Base-by-base conservation (phyloP, 2,329 filamentous ascomycete genomes). In the Trichoderma simmonsii region DNA sequence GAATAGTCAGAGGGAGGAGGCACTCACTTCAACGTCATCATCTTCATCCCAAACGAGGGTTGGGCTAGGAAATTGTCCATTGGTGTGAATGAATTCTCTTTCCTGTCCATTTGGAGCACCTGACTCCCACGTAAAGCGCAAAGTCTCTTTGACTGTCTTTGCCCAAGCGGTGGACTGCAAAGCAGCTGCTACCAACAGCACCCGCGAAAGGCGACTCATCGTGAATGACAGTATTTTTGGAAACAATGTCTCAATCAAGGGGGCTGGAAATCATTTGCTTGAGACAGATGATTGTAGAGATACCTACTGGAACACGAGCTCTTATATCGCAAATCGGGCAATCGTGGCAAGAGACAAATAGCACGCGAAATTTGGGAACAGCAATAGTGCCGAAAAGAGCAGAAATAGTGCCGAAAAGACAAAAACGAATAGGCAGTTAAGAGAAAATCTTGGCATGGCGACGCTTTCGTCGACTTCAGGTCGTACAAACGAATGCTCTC, bases 11-110 rank as follows among this genome's bases (percentile, higher is more conserved):
- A 36, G 11, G 21, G 14, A 39, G 76, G 73, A 2, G 74, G 76
- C 30, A 80, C 72, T 11, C 6, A 75, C 32, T 63, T 76, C 74
- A 12, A 75, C 67, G 24, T 75, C 71, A 34, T 76, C 75, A 1
- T 62, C 75, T 54, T 76, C 72, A 2, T 72, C 26, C 18, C 72
- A 63, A 2, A 74, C 67, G 0, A 76, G 63, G 0, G 56, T 57
- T 15, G 74, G 75, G 3, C 72, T 74, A 0, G 73, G 71, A 51
- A 76, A 76, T 4, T 66, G 59, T 1, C 73, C 71, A 26, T 76
- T 76, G 24, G 60, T 72, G 26, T 61, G 59, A 34, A 73, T 74
- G 26, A 73, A 51, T 28, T 74, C 28, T 56, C 73, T 62, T 14
- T 28, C 15, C 59, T 74, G 73, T 15, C 72, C 73, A 51, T 74